Conservation (phyloP, 2,329 filamentous ascomycete genomes). For the Ceratocystis destructans region DNA sequence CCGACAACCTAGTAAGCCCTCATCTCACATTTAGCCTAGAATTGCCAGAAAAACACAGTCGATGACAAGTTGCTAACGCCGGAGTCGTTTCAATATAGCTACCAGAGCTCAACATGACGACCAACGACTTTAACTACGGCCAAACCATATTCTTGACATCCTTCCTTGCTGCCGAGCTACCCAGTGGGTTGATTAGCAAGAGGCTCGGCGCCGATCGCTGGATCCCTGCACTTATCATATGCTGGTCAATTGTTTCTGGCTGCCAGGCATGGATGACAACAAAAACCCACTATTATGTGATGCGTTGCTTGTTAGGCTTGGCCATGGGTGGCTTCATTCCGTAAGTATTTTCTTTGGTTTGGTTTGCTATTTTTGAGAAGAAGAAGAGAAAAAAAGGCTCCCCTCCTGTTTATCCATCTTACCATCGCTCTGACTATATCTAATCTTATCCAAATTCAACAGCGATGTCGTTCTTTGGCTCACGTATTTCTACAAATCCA, state of each 20-base stretch:
- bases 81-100: slow-evolving; percentile 22
- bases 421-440: background rate
- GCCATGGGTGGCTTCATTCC: slow-evolving; percentile 40
- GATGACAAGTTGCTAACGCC: background rate
- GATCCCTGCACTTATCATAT: slow-evolving; percentile 32
- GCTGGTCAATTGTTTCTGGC: slow-evolving; percentile 30
- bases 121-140: slow-evolving; percentile 35
- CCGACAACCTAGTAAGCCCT: slow-evolving; percentile 27
- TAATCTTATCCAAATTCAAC: background rate
- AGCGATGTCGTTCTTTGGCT: slow-evolving; percentile 25
- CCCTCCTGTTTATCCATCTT: background rate
- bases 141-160: slow-evolving; percentile 32
- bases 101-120: slow-evolving; percentile 30
- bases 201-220: slow-evolving; percentile 36
- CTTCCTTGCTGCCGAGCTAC: slow-evolving; percentile 36
- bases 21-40: slow-evolving; percentile 11
- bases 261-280: slow-evolving; percentile 29
- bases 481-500: slow-evolving; percentile 26
- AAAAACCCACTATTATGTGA: slow-evolving; percentile 29
- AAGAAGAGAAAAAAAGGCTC: no score
- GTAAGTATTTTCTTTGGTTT: slow-evolving; percentile 23
- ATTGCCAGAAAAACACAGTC: background rate
- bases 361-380: background rate
- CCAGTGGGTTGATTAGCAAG: slow-evolving; percentile 37
- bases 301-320: slow-evolving; percentile 33